Conservation (phyloP, 192 early-diverging fungal genomes). For the Entomortierella beljakovae region DNA sequence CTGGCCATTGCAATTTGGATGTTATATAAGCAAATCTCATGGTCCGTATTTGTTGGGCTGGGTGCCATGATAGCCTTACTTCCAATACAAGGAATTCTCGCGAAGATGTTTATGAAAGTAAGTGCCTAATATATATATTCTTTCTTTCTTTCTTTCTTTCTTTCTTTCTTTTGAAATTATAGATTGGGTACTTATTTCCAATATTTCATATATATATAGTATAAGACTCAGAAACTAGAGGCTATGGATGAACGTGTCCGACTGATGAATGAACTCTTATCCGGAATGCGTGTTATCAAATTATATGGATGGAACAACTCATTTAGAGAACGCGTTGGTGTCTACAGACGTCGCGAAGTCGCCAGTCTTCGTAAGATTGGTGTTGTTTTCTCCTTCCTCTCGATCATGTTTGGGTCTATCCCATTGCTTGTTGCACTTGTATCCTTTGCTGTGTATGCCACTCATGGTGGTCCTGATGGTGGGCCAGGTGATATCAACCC, state of each 20-base stretch:
- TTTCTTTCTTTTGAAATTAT: neutral
- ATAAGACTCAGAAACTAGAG: slow-evolving; percentile 31
- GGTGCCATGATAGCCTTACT: slow-evolving; percentile 20
- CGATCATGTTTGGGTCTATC: slow-evolving; percentile 44
- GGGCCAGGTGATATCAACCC: slow-evolving; percentile 30
- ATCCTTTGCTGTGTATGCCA: slow-evolving; percentile 37
- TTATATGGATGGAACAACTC: slow-evolving; percentile 55
- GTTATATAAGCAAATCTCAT: slow-evolving; percentile 42
- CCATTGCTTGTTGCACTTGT: slow-evolving; percentile 35
- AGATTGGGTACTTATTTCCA: neutral
- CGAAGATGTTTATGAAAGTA: slow-evolving; percentile 47
- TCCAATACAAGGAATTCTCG: slow-evolving; percentile 37
- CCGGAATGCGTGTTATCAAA: slow-evolving; percentile 58
- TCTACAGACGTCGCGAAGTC: slow-evolving; percentile 38
- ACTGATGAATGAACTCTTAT: slow-evolving; percentile 53
- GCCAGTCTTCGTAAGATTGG: slow-evolving; percentile 50
- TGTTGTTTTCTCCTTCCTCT: slow-evolving; percentile 45
- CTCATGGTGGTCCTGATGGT: slow-evolving; percentile 25
- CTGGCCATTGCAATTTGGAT: slow-evolving; percentile 43
- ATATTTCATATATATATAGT: neutral
- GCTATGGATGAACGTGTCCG: slow-evolving; percentile 56
- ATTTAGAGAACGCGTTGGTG: slow-evolving; percentile 29
- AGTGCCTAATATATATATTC: neutral
- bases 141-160: neutral
- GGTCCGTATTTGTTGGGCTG: slow-evolving; percentile 43